phyloP scores from a whole-genome alignment of 352 stramenopile species.

The Elongisporangium anandrum region DNA sequence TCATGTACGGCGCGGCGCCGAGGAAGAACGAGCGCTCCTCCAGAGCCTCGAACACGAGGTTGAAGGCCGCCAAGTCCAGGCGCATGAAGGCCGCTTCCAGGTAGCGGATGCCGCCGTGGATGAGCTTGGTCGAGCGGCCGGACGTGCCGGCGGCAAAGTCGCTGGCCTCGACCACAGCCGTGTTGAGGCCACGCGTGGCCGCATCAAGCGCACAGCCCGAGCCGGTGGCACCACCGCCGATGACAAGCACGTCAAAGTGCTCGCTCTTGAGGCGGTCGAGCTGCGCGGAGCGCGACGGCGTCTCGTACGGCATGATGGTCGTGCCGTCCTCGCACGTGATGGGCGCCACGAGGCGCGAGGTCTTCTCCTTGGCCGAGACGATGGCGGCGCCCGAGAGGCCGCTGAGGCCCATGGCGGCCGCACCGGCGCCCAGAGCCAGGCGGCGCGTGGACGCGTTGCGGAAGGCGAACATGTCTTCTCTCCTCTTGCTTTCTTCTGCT shows the following conservation, averaged over 20 bases:
- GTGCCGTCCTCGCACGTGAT: conserved; percentile 84
- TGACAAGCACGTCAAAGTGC: conserved; percentile 92
- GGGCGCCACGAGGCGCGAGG: conserved; percentile 53
- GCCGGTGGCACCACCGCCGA: conserved; percentile 90
- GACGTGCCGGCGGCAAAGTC: conserved; percentile 93
- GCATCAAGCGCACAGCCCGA: conserved; percentile 90
- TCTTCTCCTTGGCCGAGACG: conserved; percentile 71
- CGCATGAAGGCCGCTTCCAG: conserved; percentile 94
- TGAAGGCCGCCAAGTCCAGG: conserved; percentile 85
- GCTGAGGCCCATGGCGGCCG: conserved; percentile 32
- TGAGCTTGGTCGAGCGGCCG: conserved; percentile 93
- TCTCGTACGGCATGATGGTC: conserved; percentile 80
- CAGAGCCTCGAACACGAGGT: conserved; percentile 91
- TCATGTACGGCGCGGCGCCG: conserved; percentile 92
- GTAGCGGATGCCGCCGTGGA: conserved; percentile 95
- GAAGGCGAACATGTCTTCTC: conserved; percentile 46
- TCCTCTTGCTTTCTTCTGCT: conserved; percentile 7
- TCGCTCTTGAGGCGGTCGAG: conserved; percentile 84
- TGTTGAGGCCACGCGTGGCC: conserved; percentile 90
- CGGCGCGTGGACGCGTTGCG: conserved; percentile 41
- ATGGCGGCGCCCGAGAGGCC: conserved; percentile 58
- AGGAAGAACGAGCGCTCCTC: conserved; percentile 93
- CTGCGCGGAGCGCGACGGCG: conserved; percentile 60
- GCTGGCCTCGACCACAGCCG: conserved; percentile 88
- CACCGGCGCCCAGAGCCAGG: conserved; percentile 47